Conservation (phyloP, 768 basidiomycete species). For the Coprinopsis marcescibilis region DNA sequence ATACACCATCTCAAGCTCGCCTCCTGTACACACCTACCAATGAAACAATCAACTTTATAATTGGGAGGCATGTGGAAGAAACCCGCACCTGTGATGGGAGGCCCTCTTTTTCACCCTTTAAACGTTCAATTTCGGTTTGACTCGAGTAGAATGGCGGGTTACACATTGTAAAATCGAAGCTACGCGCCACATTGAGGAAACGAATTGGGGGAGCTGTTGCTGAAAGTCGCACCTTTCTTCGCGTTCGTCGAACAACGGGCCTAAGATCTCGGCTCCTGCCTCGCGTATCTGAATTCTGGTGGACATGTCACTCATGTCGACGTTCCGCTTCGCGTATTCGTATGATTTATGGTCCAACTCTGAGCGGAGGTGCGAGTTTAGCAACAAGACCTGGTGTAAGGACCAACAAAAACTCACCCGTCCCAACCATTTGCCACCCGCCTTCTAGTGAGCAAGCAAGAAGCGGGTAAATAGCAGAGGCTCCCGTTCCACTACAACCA, state of each 20-base stretch:
- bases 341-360: slow-evolving; percentile 71
- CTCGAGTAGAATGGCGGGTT: slow-evolving; percentile 96
- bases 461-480: slow-evolving; percentile 85
- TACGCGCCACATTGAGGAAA: slow-evolving; percentile 14
- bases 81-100: slow-evolving; percentile 19
- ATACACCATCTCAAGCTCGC: slow-evolving; percentile 3
- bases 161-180: slow-evolving; percentile 84
- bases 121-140: slow-evolving; percentile 54
- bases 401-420: slow-evolving; percentile 43
- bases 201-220: background rate
- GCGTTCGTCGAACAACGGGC: slow-evolving; percentile 38
- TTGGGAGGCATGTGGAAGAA: background rate
- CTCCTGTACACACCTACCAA: slow-evolving; percentile 1
- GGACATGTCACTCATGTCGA: slow-evolving; percentile 49
- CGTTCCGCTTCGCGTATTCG: slow-evolving; percentile 47
- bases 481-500: slow-evolving; percentile 75
- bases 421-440: slow-evolving; percentile 59
- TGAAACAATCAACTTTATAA: background rate
- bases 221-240: slow-evolving; percentile 16
- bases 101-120: slow-evolving; percentile 54
- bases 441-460: slow-evolving; percentile 52
- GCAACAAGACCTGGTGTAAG: background rate
- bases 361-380: slow-evolving; percentile 20
- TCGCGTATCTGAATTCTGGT: slow-evolving; percentile 45
- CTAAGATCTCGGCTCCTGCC: slow-evolving; percentile 12